Evolutionary conservation across 768 basidiomycete genomes (phyloP).

Genomic region (Amylocystis lapponica): DNA sequence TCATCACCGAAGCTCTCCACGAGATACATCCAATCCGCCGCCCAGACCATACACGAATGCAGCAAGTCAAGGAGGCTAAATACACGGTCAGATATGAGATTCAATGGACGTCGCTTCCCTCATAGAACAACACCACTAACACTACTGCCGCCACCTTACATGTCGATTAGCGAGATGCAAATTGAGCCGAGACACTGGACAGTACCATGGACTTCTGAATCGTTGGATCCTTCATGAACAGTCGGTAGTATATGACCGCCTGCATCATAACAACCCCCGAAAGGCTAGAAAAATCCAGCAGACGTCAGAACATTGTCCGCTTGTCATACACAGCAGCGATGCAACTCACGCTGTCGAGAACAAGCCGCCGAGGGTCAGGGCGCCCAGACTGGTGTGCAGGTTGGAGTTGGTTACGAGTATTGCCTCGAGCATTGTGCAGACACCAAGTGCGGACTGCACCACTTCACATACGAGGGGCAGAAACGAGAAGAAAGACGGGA

Average conservation of each 20-base stretch:
- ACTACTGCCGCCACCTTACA: not conserved
- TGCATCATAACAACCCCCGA: slow-evolving; percentile 23
- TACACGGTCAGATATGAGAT: not conserved
- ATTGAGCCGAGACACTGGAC: not conserved
- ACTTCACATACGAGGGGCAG: too few species aligned
- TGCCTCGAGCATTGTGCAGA: too few species aligned
- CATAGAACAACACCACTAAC: not conserved
- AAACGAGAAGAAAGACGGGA: too few species aligned
- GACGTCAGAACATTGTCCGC: not conserved
- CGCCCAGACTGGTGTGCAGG: slow-evolving; percentile 13
- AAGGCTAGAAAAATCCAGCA: slow-evolving; percentile 8
- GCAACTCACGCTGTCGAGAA: slow-evolving; percentile 22
- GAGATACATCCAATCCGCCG: slow-evolving; percentile 19
- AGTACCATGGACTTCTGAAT: slow-evolving; percentile 16
- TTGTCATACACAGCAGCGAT: not conserved
- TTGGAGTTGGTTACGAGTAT: slow-evolving; percentile 8
- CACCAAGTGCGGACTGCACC: too few species aligned
- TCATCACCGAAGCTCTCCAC: slow-evolving; percentile 15
- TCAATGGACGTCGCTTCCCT: not conserved
- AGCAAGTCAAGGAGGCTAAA: slow-evolving; percentile 20
- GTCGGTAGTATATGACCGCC: slow-evolving; percentile 17
- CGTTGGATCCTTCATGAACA: slow-evolving; percentile 12
- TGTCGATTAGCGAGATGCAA: not conserved
- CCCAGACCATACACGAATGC: slow-evolving; percentile 17
- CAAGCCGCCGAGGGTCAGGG: slow-evolving; percentile 12